phyloP scores from a whole-genome alignment of 768 basidiomycete species.

The Boletus rex-veris region DNA sequence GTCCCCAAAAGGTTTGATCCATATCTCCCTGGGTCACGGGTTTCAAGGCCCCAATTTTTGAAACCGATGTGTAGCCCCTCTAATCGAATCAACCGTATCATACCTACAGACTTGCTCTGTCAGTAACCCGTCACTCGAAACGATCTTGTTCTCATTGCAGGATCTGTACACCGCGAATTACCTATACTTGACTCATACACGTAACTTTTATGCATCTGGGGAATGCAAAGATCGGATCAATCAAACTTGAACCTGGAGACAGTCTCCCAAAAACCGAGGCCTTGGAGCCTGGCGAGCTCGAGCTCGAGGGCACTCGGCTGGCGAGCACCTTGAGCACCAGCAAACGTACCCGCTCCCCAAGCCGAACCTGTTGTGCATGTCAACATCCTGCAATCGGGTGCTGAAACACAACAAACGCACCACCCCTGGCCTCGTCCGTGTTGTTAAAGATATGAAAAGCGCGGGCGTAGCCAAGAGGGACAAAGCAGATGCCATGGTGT shows the following conservation, averaged over 20 bases:
- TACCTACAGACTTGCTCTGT: too few species aligned
- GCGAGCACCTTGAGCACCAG: constrained; percentile 44
- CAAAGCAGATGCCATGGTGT: constrained; percentile 72
- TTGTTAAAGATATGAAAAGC: constrained; percentile 42
- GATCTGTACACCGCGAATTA: too few species aligned
- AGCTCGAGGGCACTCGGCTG: constrained; percentile 49
- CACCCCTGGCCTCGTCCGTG: constrained; percentile 53
- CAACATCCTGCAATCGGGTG: background rate
- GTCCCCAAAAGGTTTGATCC: too few species aligned
- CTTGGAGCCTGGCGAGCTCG: constrained; percentile 50
- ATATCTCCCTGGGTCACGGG: too few species aligned
- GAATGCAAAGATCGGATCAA: too few species aligned
- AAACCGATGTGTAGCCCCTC: too few species aligned
- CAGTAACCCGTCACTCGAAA: too few species aligned
- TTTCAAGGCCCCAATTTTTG: too few species aligned
- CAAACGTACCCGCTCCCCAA: constrained; percentile 72
- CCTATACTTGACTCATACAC: too few species aligned
- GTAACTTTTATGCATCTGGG: too few species aligned
- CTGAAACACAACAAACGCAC: constrained; percentile 33
- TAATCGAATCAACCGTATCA: too few species aligned
- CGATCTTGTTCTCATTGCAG: too few species aligned
- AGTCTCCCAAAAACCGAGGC: constrained; percentile 46
- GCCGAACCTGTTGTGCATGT: constrained; percentile 51
- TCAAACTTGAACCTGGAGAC: constrained; percentile 38
- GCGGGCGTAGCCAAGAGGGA: constrained; percentile 68